Evolutionary conservation across 2,329 filamentous ascomycete genomes (phyloP), one percentile per base, ranked within the genome.

Genomic region (Lachnellula subtilissima): DNA sequence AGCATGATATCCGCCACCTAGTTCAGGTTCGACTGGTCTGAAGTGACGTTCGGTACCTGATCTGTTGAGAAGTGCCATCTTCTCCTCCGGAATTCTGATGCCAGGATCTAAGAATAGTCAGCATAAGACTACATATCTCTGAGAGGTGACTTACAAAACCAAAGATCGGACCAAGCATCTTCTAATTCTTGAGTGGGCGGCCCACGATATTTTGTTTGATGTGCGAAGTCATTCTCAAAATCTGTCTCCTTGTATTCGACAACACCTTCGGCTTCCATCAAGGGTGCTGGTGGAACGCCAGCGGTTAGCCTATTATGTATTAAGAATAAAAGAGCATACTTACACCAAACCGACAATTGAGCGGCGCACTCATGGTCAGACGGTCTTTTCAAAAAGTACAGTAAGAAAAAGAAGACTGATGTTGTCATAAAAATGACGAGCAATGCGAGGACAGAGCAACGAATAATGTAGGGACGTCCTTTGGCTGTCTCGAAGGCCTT

Each of bases 121-220:
- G 19, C 15, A 17, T 17, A 43, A 9, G 3, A 17, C 40, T 43
- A 9, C 17, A 17, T 19, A 43, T 17, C 9, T 43, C 40, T 17
- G 8, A 43, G 40, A 19, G 15, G 4, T 43, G 17, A 43, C 52
- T 43, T 47, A 54, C 52, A 47, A 12, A 42, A n/a, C 52, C 52
- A 54, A 22, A 54, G 42, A 14, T 54, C 32, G 6, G 37, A 15
- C 52, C 52, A 54, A 11, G 28, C 52, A 23, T 8, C 17, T 32
- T 54, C 52, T 19, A 48, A 17, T 23, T 54, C 52, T 9, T 47
- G n/a, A 15, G 52, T 54, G 39, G 52, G 52, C 17, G 52, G 45
- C 7, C 52, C 52, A 11, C 52, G 52, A 47, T 54, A 54, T 14
- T 40, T 14, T 17, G 43, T 37, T 23, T 39, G 15, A 14, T 54